Evolutionary conservation across 2,329 filamentous ascomycete species (phyloP), one percentile per base, ranked within the genome.

Genomic region (Fusarium scirpi): DNA sequence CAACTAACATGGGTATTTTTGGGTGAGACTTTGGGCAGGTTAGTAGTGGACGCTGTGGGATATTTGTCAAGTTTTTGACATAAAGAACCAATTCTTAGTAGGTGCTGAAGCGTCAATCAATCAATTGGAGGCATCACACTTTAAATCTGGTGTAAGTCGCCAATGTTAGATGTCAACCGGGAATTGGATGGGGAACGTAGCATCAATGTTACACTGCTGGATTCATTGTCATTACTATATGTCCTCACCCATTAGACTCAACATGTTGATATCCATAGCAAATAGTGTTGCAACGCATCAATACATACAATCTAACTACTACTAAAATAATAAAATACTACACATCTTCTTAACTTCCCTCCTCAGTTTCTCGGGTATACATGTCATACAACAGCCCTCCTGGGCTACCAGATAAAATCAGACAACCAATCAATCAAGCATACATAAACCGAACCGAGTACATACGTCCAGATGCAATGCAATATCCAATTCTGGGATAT

Each of bases 291-390:
- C 34, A 29, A 22, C n/a, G 10, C 4, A 20, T 15, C 15, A 13
- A 27, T 43, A 43, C 49, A 38, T 38, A 38, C 34, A 24, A 43
- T 41, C 41, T 53, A 34, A 6, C 24, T 49, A 51, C 34, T 38
- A n/a, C 34, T n/a, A 38, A 38, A 38, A 38, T 7, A 32, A 64
- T 48, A 52, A 58, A 55, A 71, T 45, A 38, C 41, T 55, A 56
- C 34, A 38, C 18, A 12, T 58, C 43, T 30, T 51, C 22, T 30
- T 34, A 20, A 46, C 22, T 27, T 38, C 43, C 43, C 15, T 55
- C 22, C 52, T 27, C 43, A 41, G 41, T 38, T 62, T 55, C 47
- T 32, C 48, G 68, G 68, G 65, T 69, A 71, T 71, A 71, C 60
- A 59, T 71, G 60, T 59, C 47, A 15, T 57, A 53, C 43, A 69